phyloP scores from a whole-genome alignment of 2,329 filamentous ascomycete species.

The Claviceps quebecensis region DNA sequence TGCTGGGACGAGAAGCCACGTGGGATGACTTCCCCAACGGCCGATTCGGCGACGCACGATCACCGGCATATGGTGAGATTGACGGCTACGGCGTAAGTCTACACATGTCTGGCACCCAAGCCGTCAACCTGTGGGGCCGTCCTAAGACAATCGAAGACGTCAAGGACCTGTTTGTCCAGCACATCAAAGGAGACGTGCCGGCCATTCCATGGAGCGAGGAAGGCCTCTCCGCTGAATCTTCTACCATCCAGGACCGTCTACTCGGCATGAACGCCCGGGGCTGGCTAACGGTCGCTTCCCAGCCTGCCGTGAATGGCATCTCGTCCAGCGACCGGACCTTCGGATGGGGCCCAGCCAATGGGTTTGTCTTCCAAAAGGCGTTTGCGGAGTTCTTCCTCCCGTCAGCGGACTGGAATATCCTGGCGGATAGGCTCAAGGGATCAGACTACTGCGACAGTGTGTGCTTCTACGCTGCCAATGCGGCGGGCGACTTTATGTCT shows the following conservation, averaged over 20 bases:
- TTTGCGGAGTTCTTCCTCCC: slow-evolving; percentile 96
- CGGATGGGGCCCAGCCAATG: slow-evolving; percentile 84
- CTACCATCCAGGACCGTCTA: slow-evolving; percentile 63
- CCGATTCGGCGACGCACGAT: slow-evolving; percentile 84
- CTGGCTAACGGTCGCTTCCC: slow-evolving; percentile 94
- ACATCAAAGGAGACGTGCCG: slow-evolving; percentile 64
- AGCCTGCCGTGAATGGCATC: slow-evolving; percentile 82
- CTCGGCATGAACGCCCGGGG: slow-evolving; percentile 63
- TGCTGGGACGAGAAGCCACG: slow-evolving; percentile 81
- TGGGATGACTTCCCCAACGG: slow-evolving; percentile 99
- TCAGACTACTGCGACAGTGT: slow-evolving; percentile 50
- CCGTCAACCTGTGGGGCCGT: slow-evolving; percentile 71
- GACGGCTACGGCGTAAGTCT: slow-evolving; percentile 96
- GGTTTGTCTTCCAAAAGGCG: slow-evolving; percentile 95
- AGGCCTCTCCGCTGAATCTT: slow-evolving; percentile 69
- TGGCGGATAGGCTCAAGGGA: slow-evolving; percentile 48
- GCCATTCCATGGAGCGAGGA: slow-evolving; percentile 94
- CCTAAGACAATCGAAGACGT: slow-evolving; percentile 61
- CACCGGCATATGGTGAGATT: slow-evolving; percentile 88
- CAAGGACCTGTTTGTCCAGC: slow-evolving; percentile 63
- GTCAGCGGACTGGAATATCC: slow-evolving; percentile 50
- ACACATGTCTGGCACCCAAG: slow-evolving; percentile 76
- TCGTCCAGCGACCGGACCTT: slow-evolving; percentile 64
- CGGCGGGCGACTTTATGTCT: slow-evolving; percentile 61
- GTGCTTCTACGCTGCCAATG: slow-evolving; percentile 80